phyloP scores from a whole-genome alignment of 2,329 filamentous ascomycete species.

The Colletotrichum sp. region DNA sequence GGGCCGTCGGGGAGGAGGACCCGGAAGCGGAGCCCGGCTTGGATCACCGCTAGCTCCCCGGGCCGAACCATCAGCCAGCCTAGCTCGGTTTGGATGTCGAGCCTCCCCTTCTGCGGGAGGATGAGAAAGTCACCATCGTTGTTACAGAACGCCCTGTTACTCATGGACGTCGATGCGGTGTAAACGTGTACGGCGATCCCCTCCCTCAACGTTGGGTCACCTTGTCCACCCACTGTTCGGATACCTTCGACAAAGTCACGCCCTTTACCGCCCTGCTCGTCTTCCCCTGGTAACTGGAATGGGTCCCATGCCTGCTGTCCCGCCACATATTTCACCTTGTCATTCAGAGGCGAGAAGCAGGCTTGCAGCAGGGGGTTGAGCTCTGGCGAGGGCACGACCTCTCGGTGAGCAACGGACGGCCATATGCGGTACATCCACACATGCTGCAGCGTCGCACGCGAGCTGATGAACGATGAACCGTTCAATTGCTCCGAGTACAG shows the following conservation, averaged over 20 bases:
- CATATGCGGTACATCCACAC: slow-evolving; percentile 39
- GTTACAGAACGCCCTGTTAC: slow-evolving; percentile 47
- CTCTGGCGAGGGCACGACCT: slow-evolving; percentile 9
- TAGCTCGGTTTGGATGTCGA: slow-evolving; percentile 62
- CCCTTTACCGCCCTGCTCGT: background rate
- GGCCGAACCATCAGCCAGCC: slow-evolving; percentile 55
- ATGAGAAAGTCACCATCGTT: slow-evolving; percentile 71
- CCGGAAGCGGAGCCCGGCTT: slow-evolving; percentile 61
- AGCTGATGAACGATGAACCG: slow-evolving; percentile 39
- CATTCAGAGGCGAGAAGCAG: slow-evolving; percentile 33
- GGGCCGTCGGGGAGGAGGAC: slow-evolving; percentile 56
- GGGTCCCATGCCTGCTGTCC: slow-evolving; percentile 56
- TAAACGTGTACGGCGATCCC: background rate
- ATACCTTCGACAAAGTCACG: background rate
- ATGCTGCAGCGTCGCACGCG: slow-evolving; percentile 32
- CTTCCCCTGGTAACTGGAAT: slow-evolving; percentile 10
- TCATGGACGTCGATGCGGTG: slow-evolving; percentile 41
- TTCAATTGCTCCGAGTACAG: slow-evolving; percentile 53
- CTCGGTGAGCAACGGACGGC: slow-evolving; percentile 36
- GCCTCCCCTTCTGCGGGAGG: slow-evolving; percentile 63
- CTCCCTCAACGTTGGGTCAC: background rate
- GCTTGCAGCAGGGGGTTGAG: slow-evolving; percentile 28
- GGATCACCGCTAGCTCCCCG: slow-evolving; percentile 57
- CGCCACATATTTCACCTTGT: slow-evolving; percentile 47
- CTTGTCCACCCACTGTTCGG: background rate